Conservation (phyloP, 164 flowering plant species). For the Pachysandra terminalis region DNA sequence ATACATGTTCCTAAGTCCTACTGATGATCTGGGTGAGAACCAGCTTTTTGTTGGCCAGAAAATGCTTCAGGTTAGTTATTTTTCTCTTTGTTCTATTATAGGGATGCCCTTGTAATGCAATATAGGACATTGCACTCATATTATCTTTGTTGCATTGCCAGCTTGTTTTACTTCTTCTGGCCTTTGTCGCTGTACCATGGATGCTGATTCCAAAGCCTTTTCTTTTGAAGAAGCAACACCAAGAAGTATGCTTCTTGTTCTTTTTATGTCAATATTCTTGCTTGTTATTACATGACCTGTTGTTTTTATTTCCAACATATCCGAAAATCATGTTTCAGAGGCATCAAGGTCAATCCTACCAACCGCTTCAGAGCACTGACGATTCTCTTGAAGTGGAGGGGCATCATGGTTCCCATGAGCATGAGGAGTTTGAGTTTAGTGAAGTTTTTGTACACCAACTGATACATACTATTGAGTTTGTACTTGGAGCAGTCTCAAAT, state of each 20-base stretch:
- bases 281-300: background rate
- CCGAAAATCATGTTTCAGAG: conserved; percentile 47
- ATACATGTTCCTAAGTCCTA: conserved; percentile 97
- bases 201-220: conserved; percentile 98
- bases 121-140: conserved; percentile 3
- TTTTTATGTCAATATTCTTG: background rate
- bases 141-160: conserved; percentile 25
- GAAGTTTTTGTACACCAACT: conserved; percentile 97
- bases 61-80: conserved; percentile 59
- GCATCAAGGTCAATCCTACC: conserved; percentile 77
- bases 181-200: conserved; percentile 95
- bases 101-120: background rate
- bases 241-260: conserved; percentile 40
- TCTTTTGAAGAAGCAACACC: conserved; percentile 77
- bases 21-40: conserved; percentile 95
- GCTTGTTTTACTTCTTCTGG: conserved; percentile 65
- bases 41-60: conserved; percentile 90
- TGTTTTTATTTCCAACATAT: background rate
- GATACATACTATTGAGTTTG: conserved; percentile 96
- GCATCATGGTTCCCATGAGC: conserved; percentile 60
- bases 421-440: conserved; percentile 93
- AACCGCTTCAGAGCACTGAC: conserved; percentile 53
- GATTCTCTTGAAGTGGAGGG: conserved; percentile 59
- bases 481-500: conserved; percentile 96
- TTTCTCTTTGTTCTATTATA: background rate